Evolutionary conservation across 1,284 basidiomycete genomes (phyloP).

Genomic region (Sporisorium exsertum): DNA sequence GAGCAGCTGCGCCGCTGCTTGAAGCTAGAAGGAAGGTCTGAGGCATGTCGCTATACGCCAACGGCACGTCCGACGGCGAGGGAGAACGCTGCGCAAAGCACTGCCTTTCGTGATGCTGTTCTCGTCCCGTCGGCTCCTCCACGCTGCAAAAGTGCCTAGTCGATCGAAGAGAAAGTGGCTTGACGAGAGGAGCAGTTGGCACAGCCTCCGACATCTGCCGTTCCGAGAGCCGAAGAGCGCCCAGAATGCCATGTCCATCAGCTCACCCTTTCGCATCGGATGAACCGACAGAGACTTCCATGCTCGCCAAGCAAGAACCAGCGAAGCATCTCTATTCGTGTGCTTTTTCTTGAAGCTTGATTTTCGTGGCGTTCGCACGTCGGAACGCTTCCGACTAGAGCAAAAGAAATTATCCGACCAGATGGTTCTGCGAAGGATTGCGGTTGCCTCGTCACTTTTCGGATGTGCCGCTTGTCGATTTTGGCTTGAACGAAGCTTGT

Average conservation of each 20-base stretch:
- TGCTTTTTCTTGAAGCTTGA: background rate
- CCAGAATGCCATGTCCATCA: too few species aligned
- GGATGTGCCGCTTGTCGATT: constrained; percentile 1
- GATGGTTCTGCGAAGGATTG: background rate
- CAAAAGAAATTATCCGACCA: background rate
- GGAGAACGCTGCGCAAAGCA: background rate
- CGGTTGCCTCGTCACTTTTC: constrained; percentile 6
- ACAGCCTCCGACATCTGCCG: background rate
- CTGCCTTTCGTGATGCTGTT: background rate
- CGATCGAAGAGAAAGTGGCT: constrained; percentile 7
- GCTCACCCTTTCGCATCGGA: constrained; percentile 11
- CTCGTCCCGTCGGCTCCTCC: constrained; percentile 1
- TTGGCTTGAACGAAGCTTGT: background rate
- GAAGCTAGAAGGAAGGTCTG: background rate
- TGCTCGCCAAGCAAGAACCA: background rate
- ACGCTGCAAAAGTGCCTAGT: background rate
- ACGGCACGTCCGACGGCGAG: constrained; percentile 11
- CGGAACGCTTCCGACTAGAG: constrained; percentile 14
- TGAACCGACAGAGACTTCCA: constrained; percentile 9
- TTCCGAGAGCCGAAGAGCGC: background rate
- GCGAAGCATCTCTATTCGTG: background rate
- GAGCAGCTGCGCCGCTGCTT: background rate
- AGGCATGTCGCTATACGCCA: background rate
- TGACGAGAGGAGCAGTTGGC: background rate
- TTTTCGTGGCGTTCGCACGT: background rate